Evolutionary conservation across 768 basidiomycete species (phyloP).

Genomic region (Termitomyces titanicus): DNA sequence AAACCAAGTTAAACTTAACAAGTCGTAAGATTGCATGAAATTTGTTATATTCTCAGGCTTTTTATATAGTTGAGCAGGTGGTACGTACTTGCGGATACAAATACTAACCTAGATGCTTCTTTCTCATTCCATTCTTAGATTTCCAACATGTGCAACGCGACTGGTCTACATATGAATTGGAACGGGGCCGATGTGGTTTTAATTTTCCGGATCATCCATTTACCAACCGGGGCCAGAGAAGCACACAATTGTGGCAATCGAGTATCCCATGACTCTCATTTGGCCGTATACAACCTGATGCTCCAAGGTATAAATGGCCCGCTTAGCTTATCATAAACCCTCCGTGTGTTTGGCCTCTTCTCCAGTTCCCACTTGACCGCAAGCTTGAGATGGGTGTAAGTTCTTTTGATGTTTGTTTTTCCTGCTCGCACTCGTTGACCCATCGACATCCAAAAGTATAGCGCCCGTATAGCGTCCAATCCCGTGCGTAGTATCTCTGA

Average conservation of each 20-base stretch:
- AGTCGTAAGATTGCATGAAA: no score
- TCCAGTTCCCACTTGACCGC: neutral
- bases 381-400: slow-evolving; percentile 16
- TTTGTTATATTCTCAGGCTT: no score
- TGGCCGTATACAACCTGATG: neutral
- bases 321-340: neutral
- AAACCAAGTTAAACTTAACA: no score
- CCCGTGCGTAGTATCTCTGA: slow-evolving; percentile 32
- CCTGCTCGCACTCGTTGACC: neutral
- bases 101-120: no score
- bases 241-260: neutral
- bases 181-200: neutral
- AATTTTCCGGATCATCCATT: neutral
- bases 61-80: no score
- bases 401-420: neutral
- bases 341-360: neutral
- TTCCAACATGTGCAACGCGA: neutral
- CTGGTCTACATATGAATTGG: no score
- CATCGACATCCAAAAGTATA: slow-evolving; percentile 47
- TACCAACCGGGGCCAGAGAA: neutral
- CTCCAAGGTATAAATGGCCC: slow-evolving; percentile 5
- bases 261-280: neutral
- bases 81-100: no score
- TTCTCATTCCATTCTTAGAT: no score
- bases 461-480: slow-evolving; percentile 51